These are phyloP conservation scores for Suhomyces bribrorum DNA, from an alignment of 1,139 yeast species.

Conservation along the genomic window DNA sequence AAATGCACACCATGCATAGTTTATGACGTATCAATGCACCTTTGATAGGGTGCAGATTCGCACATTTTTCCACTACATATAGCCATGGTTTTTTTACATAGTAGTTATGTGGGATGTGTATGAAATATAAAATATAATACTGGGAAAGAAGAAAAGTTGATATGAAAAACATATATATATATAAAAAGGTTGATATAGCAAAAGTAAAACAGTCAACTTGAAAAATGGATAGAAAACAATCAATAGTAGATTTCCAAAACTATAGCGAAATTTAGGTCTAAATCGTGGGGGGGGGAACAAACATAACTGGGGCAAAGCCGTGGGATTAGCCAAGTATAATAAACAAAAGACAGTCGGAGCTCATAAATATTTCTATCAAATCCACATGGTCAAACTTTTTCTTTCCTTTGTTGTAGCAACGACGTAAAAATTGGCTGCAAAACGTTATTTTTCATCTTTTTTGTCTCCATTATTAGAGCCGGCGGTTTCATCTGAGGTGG, in stretches of 20 bases:
- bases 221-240: constrained; percentile 3
- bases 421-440: neutral
- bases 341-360: neutral
- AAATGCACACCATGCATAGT: constrained; percentile 6
- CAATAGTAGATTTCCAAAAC: neutral
- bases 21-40: constrained; percentile 8
- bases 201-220: constrained; percentile 1
- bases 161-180: neutral
- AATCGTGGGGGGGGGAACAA: neutral
- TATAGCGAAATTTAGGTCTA: neutral
- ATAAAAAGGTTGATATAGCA: constrained; percentile 2
- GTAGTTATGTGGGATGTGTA: constrained; percentile 1
- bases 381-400: constrained; percentile 6
- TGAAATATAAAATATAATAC: constrained; percentile 12
- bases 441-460: constrained; percentile 10
- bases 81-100: too few relatives aligned
- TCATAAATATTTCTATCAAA: constrained; percentile 7
- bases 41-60: neutral
- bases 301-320: neutral
- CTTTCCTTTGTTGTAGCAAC: neutral
- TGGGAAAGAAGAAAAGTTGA: constrained; percentile 12
- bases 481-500: constrained; percentile 8
- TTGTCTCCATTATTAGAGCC: constrained; percentile 9
- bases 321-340: neutral
- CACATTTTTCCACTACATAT: too few relatives aligned